Evolutionary conservation across 805 yeast species (phyloP).

Genomic region (Starmerella bacillaris): DNA sequence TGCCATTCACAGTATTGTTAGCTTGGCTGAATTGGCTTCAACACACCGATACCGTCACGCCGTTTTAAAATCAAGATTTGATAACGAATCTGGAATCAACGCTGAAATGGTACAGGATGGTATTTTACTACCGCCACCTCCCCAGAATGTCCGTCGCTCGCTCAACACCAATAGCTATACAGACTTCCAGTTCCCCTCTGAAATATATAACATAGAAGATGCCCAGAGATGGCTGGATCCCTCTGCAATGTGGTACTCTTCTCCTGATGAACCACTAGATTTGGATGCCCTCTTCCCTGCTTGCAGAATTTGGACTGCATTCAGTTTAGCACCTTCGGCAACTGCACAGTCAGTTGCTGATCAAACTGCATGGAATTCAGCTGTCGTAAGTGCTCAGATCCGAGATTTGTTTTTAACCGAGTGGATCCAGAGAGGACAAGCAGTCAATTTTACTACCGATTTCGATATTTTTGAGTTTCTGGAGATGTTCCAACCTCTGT

Average conservation of each 20-base stretch:
- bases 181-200: no score
- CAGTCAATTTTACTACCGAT: slow-evolving; percentile 25
- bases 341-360: slow-evolving; percentile 16
- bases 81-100: slow-evolving; percentile 23
- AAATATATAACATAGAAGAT: slow-evolving; percentile 3
- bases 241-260: slow-evolving; percentile 18
- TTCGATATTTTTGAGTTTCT: slow-evolving; percentile 25
- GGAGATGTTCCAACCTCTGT: slow-evolving; percentile 20
- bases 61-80: slow-evolving; percentile 23
- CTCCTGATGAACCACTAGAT: slow-evolving; percentile 12
- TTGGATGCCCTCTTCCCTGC: slow-evolving; percentile 17
- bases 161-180: slow-evolving; percentile 13
- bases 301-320: slow-evolving; percentile 24
- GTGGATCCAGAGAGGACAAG: slow-evolving; percentile 23
- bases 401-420: slow-evolving; percentile 24
- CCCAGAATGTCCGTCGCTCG: slow-evolving; percentile 13
- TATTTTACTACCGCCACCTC: slow-evolving; percentile 19
- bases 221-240: slow-evolving; percentile 13
- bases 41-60: slow-evolving; percentile 15
- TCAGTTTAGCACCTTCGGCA: slow-evolving; percentile 20
- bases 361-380: slow-evolving; percentile 22
- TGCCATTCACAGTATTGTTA: slow-evolving; percentile 23
- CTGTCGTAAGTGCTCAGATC: slow-evolving; percentile 24
- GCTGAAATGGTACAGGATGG: slow-evolving; percentile 26
- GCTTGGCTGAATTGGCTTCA: slow-evolving; percentile 21